Conservation (phyloP, 2,329 filamentous ascomycete genomes). For the Ophiostoma ulmi region DNA sequence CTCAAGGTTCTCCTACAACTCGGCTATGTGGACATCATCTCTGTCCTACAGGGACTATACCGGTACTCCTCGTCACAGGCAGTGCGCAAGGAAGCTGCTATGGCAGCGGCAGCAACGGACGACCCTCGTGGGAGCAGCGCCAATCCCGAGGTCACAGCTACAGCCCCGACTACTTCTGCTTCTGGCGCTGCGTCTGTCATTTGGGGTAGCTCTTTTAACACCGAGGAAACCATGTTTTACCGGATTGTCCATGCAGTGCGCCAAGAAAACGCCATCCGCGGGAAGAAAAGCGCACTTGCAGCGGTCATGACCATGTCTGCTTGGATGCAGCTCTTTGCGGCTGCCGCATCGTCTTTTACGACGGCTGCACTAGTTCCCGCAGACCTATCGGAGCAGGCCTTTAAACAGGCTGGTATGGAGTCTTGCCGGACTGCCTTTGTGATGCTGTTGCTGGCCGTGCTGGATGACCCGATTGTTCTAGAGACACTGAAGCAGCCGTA, state of each 20-base stretch:
- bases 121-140: slow-evolving; percentile 26
- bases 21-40: slow-evolving; percentile 49
- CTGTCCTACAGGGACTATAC: slow-evolving; percentile 52
- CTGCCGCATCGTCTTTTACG: slow-evolving; percentile 45
- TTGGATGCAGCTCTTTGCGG: slow-evolving; percentile 56
- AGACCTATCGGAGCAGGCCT: slow-evolving; percentile 34
- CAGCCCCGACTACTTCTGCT: background rate
- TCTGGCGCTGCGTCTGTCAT: slow-evolving; percentile 30
- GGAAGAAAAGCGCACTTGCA: slow-evolving; percentile 45
- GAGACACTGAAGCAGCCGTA: slow-evolving; percentile 48
- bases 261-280: slow-evolving; percentile 46
- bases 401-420: slow-evolving; percentile 51
- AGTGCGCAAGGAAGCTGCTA: slow-evolving; percentile 30
- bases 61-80: slow-evolving; percentile 52
- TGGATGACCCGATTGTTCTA: slow-evolving; percentile 55
- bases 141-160: slow-evolving; percentile 19
- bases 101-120: background rate
- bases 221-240: slow-evolving; percentile 91
- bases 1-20: slow-evolving; percentile 51
- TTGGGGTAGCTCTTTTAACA: slow-evolving; percentile 54
- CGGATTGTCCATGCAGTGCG: slow-evolving; percentile 84
- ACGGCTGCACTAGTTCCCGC: slow-evolving; percentile 43
- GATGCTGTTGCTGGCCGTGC: slow-evolving; percentile 56
- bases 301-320: slow-evolving; percentile 47
- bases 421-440: slow-evolving; percentile 58